Conservation (phyloP, 306 rosid species). For the Corylus americana region DNA sequence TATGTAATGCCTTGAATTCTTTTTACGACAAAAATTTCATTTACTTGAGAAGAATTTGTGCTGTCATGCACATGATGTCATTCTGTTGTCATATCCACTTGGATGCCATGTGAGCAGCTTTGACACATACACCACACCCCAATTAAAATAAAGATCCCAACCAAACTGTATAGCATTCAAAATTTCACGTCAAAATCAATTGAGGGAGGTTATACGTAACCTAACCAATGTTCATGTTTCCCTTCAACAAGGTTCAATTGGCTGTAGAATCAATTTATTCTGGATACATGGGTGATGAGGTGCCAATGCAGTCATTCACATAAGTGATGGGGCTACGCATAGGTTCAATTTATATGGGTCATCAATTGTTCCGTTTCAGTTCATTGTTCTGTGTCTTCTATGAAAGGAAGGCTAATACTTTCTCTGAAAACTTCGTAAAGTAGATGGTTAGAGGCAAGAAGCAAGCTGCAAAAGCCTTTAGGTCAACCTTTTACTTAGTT, state of each 20-base stretch:
- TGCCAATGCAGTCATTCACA: not conserved
- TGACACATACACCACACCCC: not conserved
- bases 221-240: not conserved
- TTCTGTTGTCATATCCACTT: not conserved
- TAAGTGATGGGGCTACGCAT: not conserved
- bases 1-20: not conserved
- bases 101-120: conserved; percentile 4
- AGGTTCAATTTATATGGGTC: not conserved
- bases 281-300: not conserved
- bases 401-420: not conserved
- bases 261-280: not conserved
- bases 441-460: conserved; percentile 1
- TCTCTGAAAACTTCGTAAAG: not conserved
- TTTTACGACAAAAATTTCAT: not conserved
- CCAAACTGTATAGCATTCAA: not conserved
- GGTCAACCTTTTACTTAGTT: not conserved
- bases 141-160: not conserved
- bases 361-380: not conserved
- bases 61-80: not conserved
- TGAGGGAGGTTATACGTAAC: not conserved
- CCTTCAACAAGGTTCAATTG: not conserved
- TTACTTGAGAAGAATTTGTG: not conserved
- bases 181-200: not conserved
- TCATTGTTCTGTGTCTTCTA: not conserved
- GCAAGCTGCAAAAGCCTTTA: not conserved